Evolutionary conservation across 768 basidiomycete genomes (phyloP), one percentile per base, ranked within the genome.

Genomic region (Cystobasidium onofrii): DNA sequence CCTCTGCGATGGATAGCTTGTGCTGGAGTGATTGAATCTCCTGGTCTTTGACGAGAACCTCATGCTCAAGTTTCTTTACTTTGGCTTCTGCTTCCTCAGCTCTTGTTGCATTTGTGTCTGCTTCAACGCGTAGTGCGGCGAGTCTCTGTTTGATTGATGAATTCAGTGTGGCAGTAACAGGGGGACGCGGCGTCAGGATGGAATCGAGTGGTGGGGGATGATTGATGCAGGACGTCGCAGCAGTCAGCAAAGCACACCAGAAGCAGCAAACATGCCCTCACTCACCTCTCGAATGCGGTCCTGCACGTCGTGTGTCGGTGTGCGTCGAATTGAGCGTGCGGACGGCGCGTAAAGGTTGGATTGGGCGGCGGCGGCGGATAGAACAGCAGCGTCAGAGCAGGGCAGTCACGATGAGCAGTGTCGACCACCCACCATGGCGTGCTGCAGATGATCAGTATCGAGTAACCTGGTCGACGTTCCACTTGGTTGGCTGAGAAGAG

Each of bases 31-130:
- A 97, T 4, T 82, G 83, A 80, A 92, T 89, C 77, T 89, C 88
- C 81, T 98, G 93, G 0, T 97, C 95, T 79, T 88, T 88, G 79
- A 87, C 85, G 20, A 96, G 86, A 43, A 93, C 78, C 27, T 81
- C 80, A 62, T 79, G 79, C 52, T 81, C 80, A 36, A 76, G 74
- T 73, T 72, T 77, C 79, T 81, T 81, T 75, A 73, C 75, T 73
- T 76, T 75, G 0, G 65, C 75, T 81, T 98, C 95, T 13, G 92
- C 91, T 15, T 82, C 85, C 79, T 99, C 96, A 36, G 95, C 96
- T 71, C 96, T 90, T 29, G 82, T 80, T 71, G 89, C 83, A 50
- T 92, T 89, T 64, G 79, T 80, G 81, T 99, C 96, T 66, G 91
- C 92, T 84, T 98, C 94, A 43, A 81, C 80, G 76, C 92, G 91